These are phyloP conservation scores for Linaria vulgaris DNA, from an alignment of 257 asterid species.

Conservation along the genomic window DNA sequence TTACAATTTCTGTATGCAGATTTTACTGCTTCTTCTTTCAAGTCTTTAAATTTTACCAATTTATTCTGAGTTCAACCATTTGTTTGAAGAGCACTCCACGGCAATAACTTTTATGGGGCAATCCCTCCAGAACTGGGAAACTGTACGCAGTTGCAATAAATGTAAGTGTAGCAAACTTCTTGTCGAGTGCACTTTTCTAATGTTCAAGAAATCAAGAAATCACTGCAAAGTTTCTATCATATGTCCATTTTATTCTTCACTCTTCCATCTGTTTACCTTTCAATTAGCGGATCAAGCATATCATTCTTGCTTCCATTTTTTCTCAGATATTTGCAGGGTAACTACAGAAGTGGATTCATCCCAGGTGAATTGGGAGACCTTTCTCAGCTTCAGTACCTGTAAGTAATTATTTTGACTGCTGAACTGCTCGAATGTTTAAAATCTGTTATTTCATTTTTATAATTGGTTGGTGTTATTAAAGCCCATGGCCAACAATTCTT, in stretches of 20 bases:
- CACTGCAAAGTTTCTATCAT: slow-evolving; percentile 7
- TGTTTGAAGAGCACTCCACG: slow-evolving; percentile 75
- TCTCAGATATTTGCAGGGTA: slow-evolving; percentile 90
- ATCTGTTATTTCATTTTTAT: slow-evolving; percentile 18
- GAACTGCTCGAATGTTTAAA: slow-evolving; percentile 16
- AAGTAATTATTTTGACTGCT: slow-evolving; percentile 38
- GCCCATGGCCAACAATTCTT: not conserved
- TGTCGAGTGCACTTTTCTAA: too few species aligned
- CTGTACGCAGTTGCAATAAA: slow-evolving; percentile 73
- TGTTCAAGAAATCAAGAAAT: slow-evolving; percentile 19
- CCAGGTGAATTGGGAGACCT: slow-evolving; percentile 87
- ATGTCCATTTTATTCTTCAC: slow-evolving; percentile 1
- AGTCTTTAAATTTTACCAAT: slow-evolving; percentile 15
- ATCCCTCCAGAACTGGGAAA: slow-evolving; percentile 90
- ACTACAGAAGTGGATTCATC: slow-evolving; percentile 80
- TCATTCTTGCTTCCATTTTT: slow-evolving; percentile 27
- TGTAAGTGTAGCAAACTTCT: slow-evolving; percentile 55
- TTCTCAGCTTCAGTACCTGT: slow-evolving; percentile 71
- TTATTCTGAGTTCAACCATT: slow-evolving; percentile 32
- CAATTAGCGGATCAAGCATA: slow-evolving; percentile 21
- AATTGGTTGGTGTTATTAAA: slow-evolving; percentile 10
- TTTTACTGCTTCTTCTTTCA: slow-evolving; percentile 27
- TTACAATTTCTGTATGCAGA: slow-evolving; percentile 77
- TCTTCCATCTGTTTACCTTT: slow-evolving; percentile 12
- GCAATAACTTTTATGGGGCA: slow-evolving; percentile 80